Base-by-base conservation (phyloP, 2,329 filamentous ascomycete genomes). In the Fusarium cicatricum region DNA sequence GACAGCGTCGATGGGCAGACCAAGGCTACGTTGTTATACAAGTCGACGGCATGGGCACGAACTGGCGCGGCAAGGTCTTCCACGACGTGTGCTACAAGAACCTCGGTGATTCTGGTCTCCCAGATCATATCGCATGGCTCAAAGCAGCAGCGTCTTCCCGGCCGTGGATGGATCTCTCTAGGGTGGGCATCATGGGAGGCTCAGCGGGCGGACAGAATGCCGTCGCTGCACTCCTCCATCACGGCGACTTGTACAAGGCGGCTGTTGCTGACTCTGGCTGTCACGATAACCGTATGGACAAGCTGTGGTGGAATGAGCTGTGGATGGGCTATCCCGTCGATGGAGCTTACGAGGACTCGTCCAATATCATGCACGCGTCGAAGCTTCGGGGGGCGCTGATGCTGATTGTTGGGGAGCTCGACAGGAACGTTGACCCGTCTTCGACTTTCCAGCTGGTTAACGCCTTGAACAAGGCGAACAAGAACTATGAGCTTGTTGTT, bases 321-420 rank as follows among this genome's bases (percentile, higher is more conserved):
- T 73, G 67, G 66, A 72, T 73, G 69, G 70, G 71, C 3, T 71
- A 69, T 28, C 71, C 71, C 2, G 65, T 73, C 1, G 71, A 72
- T 12, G 53, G 65, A 36, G 57, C 63, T 11, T 73, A 73, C 36
- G 57, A 50, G 21, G 60, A 60, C n/a, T 63, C 64, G 23, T 71
- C 70, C 2, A 70, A 71, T 33, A 57, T 67, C 7, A 67, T 60
- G 4, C 64, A 73, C 34, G 71, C 68, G 17, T 53, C 43, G 11
- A 73, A 71, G 55, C 47, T 73, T 9, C 44, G 51, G 14, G 69
- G 67, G 0, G 50, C 62, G 14, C 33, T 73, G 50, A 66, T 73
- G 67, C 14, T 73, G 42, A 65, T 70, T 15, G 67, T 66, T 5
- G 70, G n/a, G 71, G 69, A 64, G 17, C 45, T 72, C 26, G 70